A percentile compares a stretch with the other conserved stretches of the same genome.
Evolutionary conservation across 305 asterid species (phyloP).

Genomic region (Stenogyne calaminthoides): DNA sequence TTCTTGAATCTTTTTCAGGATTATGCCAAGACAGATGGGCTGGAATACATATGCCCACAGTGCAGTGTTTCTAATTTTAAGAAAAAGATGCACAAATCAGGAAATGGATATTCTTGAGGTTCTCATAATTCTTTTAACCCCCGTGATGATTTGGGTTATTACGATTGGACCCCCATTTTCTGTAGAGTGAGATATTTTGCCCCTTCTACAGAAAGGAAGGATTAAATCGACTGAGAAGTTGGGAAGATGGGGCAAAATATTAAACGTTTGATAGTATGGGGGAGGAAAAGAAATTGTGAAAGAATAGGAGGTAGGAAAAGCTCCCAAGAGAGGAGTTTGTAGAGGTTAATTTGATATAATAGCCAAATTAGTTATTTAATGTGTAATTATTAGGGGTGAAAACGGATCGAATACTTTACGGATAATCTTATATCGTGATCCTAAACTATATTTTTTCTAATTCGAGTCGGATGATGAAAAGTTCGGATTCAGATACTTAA

Average conservation of each 20-base stretch:
- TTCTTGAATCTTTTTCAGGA: slow-evolving; percentile 52
- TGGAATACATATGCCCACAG: slow-evolving; percentile 98
- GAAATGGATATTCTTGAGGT: slow-evolving; percentile 71
- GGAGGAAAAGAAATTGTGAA: slow-evolving; percentile 30
- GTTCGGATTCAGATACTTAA: too few species aligned
- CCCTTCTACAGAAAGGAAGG: slow-evolving; percentile 18
- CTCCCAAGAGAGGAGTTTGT: slow-evolving; percentile 27
- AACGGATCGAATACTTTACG: too few species aligned
- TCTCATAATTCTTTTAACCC: slow-evolving; percentile 20
- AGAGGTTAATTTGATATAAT: slow-evolving; percentile 34
- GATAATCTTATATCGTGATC: too few species aligned
- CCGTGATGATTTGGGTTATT: slow-evolving; percentile 23
- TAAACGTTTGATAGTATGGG: slow-evolving; percentile 28
- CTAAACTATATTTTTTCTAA: too few species aligned
- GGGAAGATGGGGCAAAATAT: slow-evolving; percentile 20
- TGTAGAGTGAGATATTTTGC: background rate
- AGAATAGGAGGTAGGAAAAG: slow-evolving; percentile 34
- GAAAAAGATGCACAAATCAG: slow-evolving; percentile 74
- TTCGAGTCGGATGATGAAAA: too few species aligned
- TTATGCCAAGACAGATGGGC: slow-evolving; percentile 98
- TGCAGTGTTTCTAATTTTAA: slow-evolving; percentile 84
- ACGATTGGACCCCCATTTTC: slow-evolving; percentile 17
- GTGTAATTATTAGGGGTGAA: too few species aligned
- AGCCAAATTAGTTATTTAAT: slow-evolving; percentile 36
- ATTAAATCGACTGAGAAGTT: slow-evolving; percentile 19